Evolutionary conservation across 441 rosid species (phyloP), one percentile per base, ranked within the genome.

Genomic region (Adansonia gregorii): DNA sequence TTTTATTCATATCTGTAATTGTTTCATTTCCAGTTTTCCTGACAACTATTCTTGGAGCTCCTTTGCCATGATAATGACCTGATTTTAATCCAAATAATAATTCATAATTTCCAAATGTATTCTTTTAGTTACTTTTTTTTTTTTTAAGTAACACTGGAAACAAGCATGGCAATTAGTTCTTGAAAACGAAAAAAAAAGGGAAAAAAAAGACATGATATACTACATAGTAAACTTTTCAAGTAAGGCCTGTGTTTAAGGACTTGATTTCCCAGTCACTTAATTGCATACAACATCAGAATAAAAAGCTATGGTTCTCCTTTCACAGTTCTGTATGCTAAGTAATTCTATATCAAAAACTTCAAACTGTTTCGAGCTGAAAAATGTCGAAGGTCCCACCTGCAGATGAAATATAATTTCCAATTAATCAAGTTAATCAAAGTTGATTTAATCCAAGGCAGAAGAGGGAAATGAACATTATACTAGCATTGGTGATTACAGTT

Each of bases 321-420:
- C 75, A 79, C 98, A 95, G 78, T 92, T 84, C 86, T 89, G 89
- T 77, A 93, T 75, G 78, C 90, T 71, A 2, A 95, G 86, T 80
- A 95, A 83, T 78, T 95, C 99, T 71, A 95, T 94, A 6, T 95
- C 98, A 9, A 95, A 95, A 75, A 95, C 98, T 84, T 92, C 98
- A 2, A 91, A 94, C 72, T 94, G 97, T 83, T 94, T 95, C 2
- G 99, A 85, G 85, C 98, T 95, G 87, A 95, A 95, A 88, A 95
- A 95, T 17, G 99, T 95, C 0, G 99, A 92, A 76, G 97, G 97
- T 41, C 68, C 99, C 14, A 93, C 98, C 99, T 95, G 86, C 39
- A 69, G 46, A 51, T 41, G 61, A 39, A 80, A 65, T 48, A 46
- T 45, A 51, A 72, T 76, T 56, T 20, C 35, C 63, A 48, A 77